Evolutionary conservation across 192 early-diverging fungal species (phyloP).

Genomic region (Coemansia umbellata): DNA sequence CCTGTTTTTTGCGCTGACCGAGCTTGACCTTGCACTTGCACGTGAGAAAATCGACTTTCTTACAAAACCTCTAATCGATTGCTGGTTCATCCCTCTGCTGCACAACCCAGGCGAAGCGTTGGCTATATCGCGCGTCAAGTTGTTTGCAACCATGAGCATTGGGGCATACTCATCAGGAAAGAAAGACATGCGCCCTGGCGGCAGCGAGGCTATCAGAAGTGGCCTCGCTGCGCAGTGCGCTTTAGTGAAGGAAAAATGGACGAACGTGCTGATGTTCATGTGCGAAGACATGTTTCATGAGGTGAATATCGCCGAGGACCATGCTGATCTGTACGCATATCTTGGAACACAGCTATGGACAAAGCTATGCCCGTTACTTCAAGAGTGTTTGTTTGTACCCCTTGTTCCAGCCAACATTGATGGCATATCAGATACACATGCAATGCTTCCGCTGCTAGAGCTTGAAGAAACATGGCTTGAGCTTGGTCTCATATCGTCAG

Average conservation of each 20-base stretch:
- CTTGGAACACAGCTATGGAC: constrained; percentile 31
- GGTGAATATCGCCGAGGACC: constrained; percentile 33
- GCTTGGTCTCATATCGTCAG: constrained; percentile 14
- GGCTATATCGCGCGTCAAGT: constrained; percentile 11
- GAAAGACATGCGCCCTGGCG: background rate
- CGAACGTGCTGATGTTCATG: constrained; percentile 27
- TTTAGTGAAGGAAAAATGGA: constrained; percentile 34
- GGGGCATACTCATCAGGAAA: constrained; percentile 20
- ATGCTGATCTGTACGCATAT: constrained; percentile 25
- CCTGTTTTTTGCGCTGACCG: constrained; percentile 39
- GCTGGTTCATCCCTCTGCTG: constrained; percentile 33
- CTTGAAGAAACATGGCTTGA: constrained; percentile 39
- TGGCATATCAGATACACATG: constrained; percentile 14
- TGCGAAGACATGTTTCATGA: constrained; percentile 40
- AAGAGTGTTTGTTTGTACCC: constrained; percentile 15
- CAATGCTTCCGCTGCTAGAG: constrained; percentile 30
- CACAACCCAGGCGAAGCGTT: constrained; percentile 23
- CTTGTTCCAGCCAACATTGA: constrained; percentile 23
- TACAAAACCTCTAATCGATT: constrained; percentile 12
- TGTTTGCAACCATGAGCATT: constrained; percentile 32
- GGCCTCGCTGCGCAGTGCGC: constrained; percentile 4
- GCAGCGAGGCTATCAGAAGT: background rate
- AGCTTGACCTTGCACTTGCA: constrained; percentile 35
- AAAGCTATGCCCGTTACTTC: constrained; percentile 18
- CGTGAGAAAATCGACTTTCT: constrained; percentile 14